Percentiles rank a stretch among this genome's conserved stretches.
Evolutionary conservation across 805 yeast species (phyloP).

Genomic region (Millerago galiae): DNA sequence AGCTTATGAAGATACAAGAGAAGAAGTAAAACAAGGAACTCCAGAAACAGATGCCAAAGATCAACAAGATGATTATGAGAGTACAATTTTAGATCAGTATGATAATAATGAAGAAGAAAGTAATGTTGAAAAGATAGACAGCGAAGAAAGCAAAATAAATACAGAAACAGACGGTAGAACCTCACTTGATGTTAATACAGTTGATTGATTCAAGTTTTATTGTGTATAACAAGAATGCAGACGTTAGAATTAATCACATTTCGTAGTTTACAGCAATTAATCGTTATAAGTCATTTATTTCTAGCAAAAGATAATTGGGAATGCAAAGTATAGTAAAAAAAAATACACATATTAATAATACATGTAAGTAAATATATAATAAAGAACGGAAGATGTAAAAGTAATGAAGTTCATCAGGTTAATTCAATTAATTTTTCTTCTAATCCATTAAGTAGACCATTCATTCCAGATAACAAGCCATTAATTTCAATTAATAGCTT

Average conservation of each 20-base stretch:
- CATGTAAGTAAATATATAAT: not conserved
- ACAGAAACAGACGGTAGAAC: not conserved
- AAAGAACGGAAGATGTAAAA: not conserved
- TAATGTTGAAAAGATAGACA: not conserved
- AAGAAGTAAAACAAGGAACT: constrained; percentile 1
- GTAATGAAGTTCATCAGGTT: not conserved
- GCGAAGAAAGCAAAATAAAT: not conserved
- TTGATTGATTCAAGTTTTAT: not conserved
- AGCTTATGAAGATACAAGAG: constrained; percentile 1
- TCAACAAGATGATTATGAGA: not conserved
- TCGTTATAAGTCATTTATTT: too few relatives aligned
- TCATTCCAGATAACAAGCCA: constrained; percentile 16
- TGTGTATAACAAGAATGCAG: not conserved
- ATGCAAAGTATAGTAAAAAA: too few relatives aligned
- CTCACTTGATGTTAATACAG: not conserved
- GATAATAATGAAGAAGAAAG: not conserved
- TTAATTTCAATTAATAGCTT: constrained; percentile 23
- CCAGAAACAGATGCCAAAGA: not conserved
- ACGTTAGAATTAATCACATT: not conserved
- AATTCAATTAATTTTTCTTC: constrained; percentile 23
- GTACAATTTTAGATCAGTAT: not conserved
- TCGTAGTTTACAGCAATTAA: too few relatives aligned
- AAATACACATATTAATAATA: too few relatives aligned
- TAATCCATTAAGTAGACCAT: constrained; percentile 22
- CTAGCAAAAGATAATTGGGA: too few relatives aligned